Evolutionary conservation across 2,329 filamentous ascomycete genomes (phyloP), one percentile per base, ranked within the genome.

Genomic region (Arthroderma uncinatum): DNA sequence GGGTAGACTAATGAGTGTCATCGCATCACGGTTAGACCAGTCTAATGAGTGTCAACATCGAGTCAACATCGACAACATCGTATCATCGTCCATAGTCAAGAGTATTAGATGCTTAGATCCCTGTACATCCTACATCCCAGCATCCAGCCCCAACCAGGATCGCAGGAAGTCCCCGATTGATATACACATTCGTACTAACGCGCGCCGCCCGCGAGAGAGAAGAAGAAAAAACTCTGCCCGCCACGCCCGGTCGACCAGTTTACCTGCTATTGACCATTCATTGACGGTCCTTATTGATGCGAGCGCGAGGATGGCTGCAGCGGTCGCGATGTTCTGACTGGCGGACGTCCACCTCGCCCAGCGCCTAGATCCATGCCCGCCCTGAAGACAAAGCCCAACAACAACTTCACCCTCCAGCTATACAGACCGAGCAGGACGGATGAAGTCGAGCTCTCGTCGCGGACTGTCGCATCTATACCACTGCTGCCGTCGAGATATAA

Each of bases 161-260:
- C 25, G 47, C 47, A 33, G 25, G 28, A 50, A 50, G 47, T 50
- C 47, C 47, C 47, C 47, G 47, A 50, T 50, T 50, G 47, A 50
- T 30, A 50, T 50, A 50, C 47, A 50, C 47, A 50, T 50, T 50
- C 12, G 47, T 50, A 50, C 47, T 50, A 50, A 50, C 47, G 47
- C 44, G n/a, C n/a, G n/a, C n/a, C n/a, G n/a, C n/a, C n/a, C n/a
- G n/a, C n/a, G n/a, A 19, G 47, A n/a, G 25, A 50, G 47, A 33
- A 30, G 47, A 19, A 50, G 28, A 30, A 30, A 33, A 37, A 37
- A 37, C 34, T 37, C 34, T 37, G 34, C 10, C 10, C 33, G 6
- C 6, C 33, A 12, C 6, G 33, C 12, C 3, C 28, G 28, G 28
- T 30, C 28, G 28, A 4, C 28, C 7, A n/a, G n/a, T n/a, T n/a